phyloP scores from a whole-genome alignment of 2,329 filamentous ascomycete species.

The Penicillium sp. region DNA sequence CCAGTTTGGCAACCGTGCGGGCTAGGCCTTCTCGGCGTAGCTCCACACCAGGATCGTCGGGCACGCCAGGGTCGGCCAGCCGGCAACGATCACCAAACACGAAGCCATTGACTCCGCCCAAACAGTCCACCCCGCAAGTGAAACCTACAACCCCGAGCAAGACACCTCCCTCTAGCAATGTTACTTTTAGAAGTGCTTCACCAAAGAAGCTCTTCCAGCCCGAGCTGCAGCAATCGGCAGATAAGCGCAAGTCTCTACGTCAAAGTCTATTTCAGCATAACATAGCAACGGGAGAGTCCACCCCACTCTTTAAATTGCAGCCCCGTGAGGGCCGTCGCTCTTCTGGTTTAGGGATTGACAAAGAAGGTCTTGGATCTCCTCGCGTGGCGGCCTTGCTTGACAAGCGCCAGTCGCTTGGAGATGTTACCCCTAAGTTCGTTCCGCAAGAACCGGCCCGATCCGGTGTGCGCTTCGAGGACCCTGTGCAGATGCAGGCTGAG shows the following conservation, averaged over 20 bases:
- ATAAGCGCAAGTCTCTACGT: slow-evolving; percentile 36
- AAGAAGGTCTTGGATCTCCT: slow-evolving; percentile 70
- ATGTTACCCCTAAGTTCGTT: slow-evolving; percentile 62
- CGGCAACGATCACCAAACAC: slow-evolving; percentile 41
- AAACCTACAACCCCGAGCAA: slow-evolving; percentile 49
- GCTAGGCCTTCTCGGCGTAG: slow-evolving; percentile 47
- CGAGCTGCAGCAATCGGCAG: slow-evolving; percentile 38
- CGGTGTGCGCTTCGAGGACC: slow-evolving; percentile 64
- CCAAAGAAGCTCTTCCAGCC: slow-evolving; percentile 48
- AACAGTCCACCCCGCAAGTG: slow-evolving; percentile 45
- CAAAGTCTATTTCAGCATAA: slow-evolving; percentile 55
- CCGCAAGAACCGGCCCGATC: slow-evolving; percentile 47
- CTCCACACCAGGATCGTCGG: slow-evolving; percentile 41
- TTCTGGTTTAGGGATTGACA: slow-evolving; percentile 68
- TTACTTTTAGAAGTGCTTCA: slow-evolving; percentile 47
- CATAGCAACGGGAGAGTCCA: slow-evolving; percentile 53
- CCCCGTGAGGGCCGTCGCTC: slow-evolving; percentile 56
- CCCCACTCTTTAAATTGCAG: slow-evolving; percentile 63
- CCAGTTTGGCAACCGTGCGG: slow-evolving; percentile 54
- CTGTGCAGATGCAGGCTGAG: slow-evolving; percentile 60
- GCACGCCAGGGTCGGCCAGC: slow-evolving; percentile 41
- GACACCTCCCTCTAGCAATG: slow-evolving; percentile 49
- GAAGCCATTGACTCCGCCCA: slow-evolving; percentile 36
- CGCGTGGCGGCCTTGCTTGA: slow-evolving; percentile 69
- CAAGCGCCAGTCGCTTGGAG: slow-evolving; percentile 67